phyloP scores from a whole-genome alignment of 345 rosid genomes.

The Syzygium aromaticum region DNA sequence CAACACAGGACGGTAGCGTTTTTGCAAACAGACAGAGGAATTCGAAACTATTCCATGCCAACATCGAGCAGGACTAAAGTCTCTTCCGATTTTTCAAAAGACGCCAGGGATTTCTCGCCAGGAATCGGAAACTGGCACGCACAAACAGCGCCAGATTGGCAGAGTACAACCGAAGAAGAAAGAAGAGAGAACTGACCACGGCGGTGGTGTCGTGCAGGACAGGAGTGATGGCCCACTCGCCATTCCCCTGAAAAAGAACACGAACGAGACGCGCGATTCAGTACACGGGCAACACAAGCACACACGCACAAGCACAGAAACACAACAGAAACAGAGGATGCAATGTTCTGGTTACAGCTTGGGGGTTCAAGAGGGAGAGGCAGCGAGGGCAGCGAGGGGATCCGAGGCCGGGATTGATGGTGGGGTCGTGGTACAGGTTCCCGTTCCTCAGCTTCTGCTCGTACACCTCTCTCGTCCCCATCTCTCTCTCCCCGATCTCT shows the following conservation, averaged over 20 bases:
- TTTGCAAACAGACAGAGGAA: neutral
- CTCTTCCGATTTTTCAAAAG: neutral
- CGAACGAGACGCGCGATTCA: neutral
- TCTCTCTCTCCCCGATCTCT: conserved; percentile 5
- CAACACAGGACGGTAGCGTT: neutral
- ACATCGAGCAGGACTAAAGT: neutral
- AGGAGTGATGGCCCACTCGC: conserved; percentile 73
- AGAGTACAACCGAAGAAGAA: neutral
- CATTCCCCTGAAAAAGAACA: conserved; percentile 34
- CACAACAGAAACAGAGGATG: neutral
- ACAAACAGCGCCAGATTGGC: neutral
- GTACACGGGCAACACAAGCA: neutral
- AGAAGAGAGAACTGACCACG: conserved; percentile 44
- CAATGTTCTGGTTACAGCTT: conserved; percentile 25
- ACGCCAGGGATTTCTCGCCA: neutral
- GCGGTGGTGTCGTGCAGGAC: conserved; percentile 84
- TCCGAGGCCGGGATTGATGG: conserved; percentile 86
- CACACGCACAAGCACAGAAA: too few species aligned
- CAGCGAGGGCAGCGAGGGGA: conserved; percentile 93
- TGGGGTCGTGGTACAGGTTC: conserved; percentile 69
- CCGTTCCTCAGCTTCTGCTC: conserved; percentile 75
- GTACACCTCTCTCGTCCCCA: conserved; percentile 87
- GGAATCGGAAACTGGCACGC: neutral
- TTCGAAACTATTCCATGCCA: neutral
- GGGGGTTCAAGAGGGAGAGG: conserved; percentile 68